These are phyloP conservation scores for Durusdinium trenchii DNA, from an alignment of 73 alveolate species.

Conservation along the genomic window DNA sequence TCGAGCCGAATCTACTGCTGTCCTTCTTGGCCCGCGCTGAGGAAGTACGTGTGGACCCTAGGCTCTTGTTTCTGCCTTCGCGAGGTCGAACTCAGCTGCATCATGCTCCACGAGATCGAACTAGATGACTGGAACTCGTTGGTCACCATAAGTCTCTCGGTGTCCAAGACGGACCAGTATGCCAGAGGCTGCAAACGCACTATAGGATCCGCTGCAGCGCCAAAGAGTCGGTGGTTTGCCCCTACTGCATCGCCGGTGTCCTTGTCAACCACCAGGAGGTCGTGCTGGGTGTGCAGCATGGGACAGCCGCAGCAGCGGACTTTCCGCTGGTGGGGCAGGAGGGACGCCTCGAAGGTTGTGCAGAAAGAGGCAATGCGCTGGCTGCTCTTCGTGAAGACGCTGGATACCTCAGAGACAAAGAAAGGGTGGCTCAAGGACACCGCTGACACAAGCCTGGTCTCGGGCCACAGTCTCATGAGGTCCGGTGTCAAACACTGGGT, in stretches of 20 bases:
- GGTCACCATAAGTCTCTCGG: neutral
- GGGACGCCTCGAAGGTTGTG: neutral
- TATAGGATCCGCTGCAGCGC: neutral
- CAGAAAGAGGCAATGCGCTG: neutral
- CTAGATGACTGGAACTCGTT: too few species aligned
- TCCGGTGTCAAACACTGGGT: neutral
- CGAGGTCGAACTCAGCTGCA: neutral
- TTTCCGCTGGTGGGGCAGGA: neutral
- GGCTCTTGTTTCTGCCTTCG: neutral
- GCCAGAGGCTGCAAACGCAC: neutral
- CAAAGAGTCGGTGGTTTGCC: neutral
- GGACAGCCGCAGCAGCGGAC: neutral
- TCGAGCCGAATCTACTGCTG: neutral
- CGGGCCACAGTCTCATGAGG: neutral
- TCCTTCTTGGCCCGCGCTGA: neutral
- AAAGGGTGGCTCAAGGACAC: neutral
- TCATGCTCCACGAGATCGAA: neutral
- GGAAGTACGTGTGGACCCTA: neutral
- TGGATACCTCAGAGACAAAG: too few species aligned
- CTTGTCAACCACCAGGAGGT: neutral
- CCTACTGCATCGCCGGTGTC: neutral
- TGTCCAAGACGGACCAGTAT: constrained; percentile 11
- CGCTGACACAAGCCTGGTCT: neutral
- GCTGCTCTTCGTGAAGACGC: neutral
- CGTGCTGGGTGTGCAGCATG: neutral